Base-by-base conservation (phyloP, 1,284 basidiomycete species). In the Leccinum angustisporum region DNA sequence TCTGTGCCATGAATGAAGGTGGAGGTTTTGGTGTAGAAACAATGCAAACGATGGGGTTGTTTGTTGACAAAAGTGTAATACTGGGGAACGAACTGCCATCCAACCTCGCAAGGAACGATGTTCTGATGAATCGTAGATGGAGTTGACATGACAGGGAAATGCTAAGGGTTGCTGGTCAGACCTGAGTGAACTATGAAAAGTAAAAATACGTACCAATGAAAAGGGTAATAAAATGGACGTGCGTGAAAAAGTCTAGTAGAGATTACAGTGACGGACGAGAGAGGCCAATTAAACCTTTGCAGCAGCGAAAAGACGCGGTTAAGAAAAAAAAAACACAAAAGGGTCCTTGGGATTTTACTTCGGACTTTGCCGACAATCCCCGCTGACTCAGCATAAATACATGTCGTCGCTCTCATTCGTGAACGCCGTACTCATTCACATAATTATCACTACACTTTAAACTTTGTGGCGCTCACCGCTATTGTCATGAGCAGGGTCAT, bases 41-140 rank as follows among this genome's bases (percentile, higher is more conserved):
- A 97, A 81, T 99, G 97, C 68, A 99, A 86, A 76, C 95, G 92
- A 79, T 91, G 84, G 66, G 97, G 97, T 67, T 97, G 90, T 81
- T 98, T 96, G 87, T 99, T 97, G 77, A 98, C 92, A 83, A 94
- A 96, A 72, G 93, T 96, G 81, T 97, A 97, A 81, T 97, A 96
- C 78, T 97, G 94, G 59, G 93, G 93, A 69, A 96, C 94, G 79
- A 97, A 97, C 80, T 96, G 94, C 94, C 94, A 97, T 80, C 94
- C 94, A 75, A 97, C 94, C 81, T 93, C 91, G 66, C 88, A 91
- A 75, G 90, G 90, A 80, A 88, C 80, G 80, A 90, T 86, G 75
- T 81, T 82, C 77, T 79, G 76, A 72, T 82, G 82, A 62, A 72
- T 69, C 54, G 75, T 58, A 67, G 76, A 64, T 74, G 69, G 53